Base-by-base conservation (phyloP, 1,139 yeast genomes). In the Candida dubliniensis region DNA sequence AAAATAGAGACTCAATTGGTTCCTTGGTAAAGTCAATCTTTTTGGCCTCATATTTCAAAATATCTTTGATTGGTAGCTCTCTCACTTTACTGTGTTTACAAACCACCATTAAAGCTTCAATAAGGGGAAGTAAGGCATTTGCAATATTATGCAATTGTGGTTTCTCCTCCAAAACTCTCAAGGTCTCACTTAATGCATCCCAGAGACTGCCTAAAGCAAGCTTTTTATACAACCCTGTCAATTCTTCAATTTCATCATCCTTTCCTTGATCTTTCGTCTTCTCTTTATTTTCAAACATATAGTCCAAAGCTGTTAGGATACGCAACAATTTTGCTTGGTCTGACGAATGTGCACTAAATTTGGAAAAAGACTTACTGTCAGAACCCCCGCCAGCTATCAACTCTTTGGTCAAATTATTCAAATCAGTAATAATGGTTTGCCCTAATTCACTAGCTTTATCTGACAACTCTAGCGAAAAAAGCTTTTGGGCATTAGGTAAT, bases 91-190 rank as follows among this genome's bases (percentile, higher is more conserved):
- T 82, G 59, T 89, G 95, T 59, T 90, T 91, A 67, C 96, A 90
- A 33, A 93, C 95, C 45, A 91, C 96, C 96, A 93, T 89, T 49
- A 93, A 70, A 0, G 97, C 84, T 61, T 93, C 99, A 53, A 93
- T 90, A 49, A 89, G 65, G 0, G 98, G 98, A 27, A 93, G 70
- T 33, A 91, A 67, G 1, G 90, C 86, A 1, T 96, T 87, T 1
- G 96, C 93, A 40, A 89, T 79, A 49, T 84, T 84, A 10, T 80
- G 69, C 43, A 77, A 63, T 30, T 64, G 63, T 30, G 68, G 63
- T 34, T 70, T 71, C 12, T 74, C 77, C 53, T 80, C 84, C 55
- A 89, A 69, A 7, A 79, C 71, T 37, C 82, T 67, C 52, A 93
- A 69, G 52, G 95, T 83, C 36, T 82, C 86, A 65, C 96, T 87